Percentiles rank a stretch among this genome's conserved stretches.
phyloP scores from a whole-genome alignment of 2,329 filamentous ascomycete species.

The Cercospora sesami region DNA sequence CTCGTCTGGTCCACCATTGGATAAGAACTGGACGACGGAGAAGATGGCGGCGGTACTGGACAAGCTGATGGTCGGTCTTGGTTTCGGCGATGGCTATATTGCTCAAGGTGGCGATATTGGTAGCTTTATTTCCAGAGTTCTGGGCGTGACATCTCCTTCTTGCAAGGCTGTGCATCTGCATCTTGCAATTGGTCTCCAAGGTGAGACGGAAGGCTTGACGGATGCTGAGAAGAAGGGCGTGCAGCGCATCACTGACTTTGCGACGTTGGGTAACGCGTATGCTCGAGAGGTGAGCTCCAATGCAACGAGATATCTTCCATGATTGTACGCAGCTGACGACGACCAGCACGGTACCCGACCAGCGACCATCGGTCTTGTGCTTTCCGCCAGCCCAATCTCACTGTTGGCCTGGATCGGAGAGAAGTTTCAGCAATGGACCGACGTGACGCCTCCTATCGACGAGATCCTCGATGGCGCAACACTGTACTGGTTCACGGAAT shows the following conservation, averaged over 20 bases:
- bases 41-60: constrained; percentile 51
- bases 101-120: constrained; percentile 61
- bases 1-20: constrained; percentile 50
- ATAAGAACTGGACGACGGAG: constrained; percentile 45
- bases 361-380: constrained; percentile 56
- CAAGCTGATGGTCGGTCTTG: constrained; percentile 55
- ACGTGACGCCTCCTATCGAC: constrained; percentile 44
- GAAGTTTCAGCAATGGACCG: constrained; percentile 58
- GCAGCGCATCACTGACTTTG: constrained; percentile 28
- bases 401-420: constrained; percentile 60
- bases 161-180: constrained; percentile 49
- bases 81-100: constrained; percentile 55
- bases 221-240: constrained; percentile 30
- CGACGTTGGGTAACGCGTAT: constrained; percentile 51
- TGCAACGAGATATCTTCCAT: background rate
- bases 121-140: constrained; percentile 45
- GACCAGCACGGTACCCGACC: constrained; percentile 55
- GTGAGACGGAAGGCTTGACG: constrained; percentile 19
- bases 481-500: constrained; percentile 57
- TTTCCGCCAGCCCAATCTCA: constrained; percentile 55
- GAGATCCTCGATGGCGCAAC: constrained; percentile 53
- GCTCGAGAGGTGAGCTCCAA: constrained; percentile 34
- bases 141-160: constrained; percentile 46
- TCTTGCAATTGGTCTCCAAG: constrained; percentile 25
- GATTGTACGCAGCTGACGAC: background rate